Conservation (phyloP, 257 asterid genomes). For the Solanum chilense region DNA sequence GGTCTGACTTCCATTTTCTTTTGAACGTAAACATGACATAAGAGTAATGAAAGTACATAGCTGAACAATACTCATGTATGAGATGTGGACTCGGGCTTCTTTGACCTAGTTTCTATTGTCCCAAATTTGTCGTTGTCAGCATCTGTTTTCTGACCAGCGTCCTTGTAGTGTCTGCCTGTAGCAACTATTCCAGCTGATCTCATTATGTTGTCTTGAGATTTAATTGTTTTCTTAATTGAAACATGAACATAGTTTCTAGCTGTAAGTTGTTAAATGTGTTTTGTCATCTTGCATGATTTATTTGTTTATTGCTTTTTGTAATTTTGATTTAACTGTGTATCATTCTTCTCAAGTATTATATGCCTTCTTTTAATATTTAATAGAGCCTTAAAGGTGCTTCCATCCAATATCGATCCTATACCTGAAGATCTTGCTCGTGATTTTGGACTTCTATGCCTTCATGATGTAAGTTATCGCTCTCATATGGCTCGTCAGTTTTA, state of each 20-base stretch:
- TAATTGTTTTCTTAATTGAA: not conserved
- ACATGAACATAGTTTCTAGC: not conserved
- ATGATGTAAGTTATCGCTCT: slow-evolving; percentile 40
- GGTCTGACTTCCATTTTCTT: not conserved
- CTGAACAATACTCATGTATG: not conserved
- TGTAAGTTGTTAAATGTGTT: not conserved
- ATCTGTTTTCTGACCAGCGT: not conserved
- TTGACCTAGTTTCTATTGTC: not conserved
- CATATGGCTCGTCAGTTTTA: not conserved
- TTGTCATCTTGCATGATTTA: not conserved
- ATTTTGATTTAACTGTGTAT: not conserved
- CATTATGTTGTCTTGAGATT: not conserved
- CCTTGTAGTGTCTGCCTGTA: not conserved
- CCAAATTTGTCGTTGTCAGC: not conserved
- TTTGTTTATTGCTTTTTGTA: not conserved
- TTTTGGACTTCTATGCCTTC: slow-evolving; percentile 56
- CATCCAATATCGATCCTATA: slow-evolving; percentile 68
- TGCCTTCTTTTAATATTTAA: slow-evolving; percentile 1
- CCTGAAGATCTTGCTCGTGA: slow-evolving; percentile 56
- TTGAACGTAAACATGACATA: not conserved
- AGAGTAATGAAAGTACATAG: not conserved
- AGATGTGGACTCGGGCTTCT: not conserved
- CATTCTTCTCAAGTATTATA: not conserved
- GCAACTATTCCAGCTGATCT: not conserved
- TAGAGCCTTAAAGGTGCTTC: slow-evolving; percentile 70